Evolutionary conservation across 306 rosid genomes (phyloP).

Genomic region (Lotus japonicus): DNA sequence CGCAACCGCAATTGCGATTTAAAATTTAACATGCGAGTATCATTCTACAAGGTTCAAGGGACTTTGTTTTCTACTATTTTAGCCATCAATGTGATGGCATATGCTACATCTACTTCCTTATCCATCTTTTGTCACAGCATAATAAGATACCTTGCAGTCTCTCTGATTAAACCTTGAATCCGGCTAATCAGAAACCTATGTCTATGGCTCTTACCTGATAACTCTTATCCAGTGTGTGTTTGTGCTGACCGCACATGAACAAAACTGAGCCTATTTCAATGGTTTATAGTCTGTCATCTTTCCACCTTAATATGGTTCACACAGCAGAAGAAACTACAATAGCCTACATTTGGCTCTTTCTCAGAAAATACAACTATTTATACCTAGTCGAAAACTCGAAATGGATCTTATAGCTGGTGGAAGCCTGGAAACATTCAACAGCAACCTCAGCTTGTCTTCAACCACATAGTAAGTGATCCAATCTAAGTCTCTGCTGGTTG

Average conservation of each 20-base stretch:
- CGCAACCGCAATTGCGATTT: not conserved
- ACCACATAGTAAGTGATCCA: not conserved
- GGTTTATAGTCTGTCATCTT: not conserved
- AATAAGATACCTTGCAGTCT: not conserved
- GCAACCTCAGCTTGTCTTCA: not conserved
- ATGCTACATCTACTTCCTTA: not conserved
- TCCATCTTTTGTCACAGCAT: not conserved
- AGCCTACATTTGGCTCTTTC: not conserved
- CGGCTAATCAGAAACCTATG: not conserved
- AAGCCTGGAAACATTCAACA: not conserved
- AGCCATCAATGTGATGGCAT: slow-evolving; percentile 17
- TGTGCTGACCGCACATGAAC: not conserved
- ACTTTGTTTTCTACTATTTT: slow-evolving; percentile 13
- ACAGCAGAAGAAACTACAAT: not conserved
- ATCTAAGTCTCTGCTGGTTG: not conserved
- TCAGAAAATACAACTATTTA: not conserved
- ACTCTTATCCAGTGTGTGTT: not conserved
- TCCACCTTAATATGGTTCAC: not conserved
- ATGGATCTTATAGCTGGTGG: slow-evolving; percentile 1
- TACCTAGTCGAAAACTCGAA: not conserved
- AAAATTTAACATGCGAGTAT: not conserved
- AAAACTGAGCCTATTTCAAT: not conserved
- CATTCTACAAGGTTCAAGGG: slow-evolving; percentile 5
- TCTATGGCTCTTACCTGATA: not conserved
- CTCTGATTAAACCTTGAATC: not conserved